Conservation (phyloP, 352 stramenopile species). For the Ophiocytium majus region DNA sequence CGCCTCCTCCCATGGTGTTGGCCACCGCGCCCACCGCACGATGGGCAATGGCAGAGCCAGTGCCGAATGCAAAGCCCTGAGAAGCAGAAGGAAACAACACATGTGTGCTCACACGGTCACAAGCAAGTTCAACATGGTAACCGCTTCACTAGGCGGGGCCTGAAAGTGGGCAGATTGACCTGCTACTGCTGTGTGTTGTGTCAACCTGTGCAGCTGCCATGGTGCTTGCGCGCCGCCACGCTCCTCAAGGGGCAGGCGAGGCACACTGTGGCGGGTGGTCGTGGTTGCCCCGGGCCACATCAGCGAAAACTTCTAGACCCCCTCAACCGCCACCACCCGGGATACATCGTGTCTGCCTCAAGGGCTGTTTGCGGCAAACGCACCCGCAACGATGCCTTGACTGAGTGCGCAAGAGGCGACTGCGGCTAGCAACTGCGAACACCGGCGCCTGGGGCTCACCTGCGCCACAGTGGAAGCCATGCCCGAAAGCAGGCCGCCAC, state of each 20-base stretch:
- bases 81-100: not conserved
- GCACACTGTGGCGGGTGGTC: not conserved
- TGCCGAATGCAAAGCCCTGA: slow-evolving; percentile 71
- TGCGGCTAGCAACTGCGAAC: not conserved
- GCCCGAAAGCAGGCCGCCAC: slow-evolving; percentile 63
- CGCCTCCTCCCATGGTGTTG: slow-evolving; percentile 67
- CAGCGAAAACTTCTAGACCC: not conserved
- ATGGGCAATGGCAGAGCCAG: slow-evolving; percentile 71
- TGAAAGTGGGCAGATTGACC: not conserved
- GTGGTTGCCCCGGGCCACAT: too few relatives aligned
- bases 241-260: not conserved
- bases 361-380: not conserved
- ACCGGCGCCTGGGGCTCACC: slow-evolving; percentile 15
- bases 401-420: not conserved
- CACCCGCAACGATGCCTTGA: not conserved
- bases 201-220: not conserved
- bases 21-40: slow-evolving; percentile 68
- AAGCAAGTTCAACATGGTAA: not conserved
- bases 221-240: not conserved
- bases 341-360: not conserved
- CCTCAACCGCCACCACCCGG: not conserved
- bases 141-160: not conserved
- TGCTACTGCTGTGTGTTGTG: not conserved
- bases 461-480: slow-evolving; percentile 71
- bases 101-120: not conserved